Evolutionary conservation across 352 stramenopile genomes (phyloP).

Genomic region (Pythium chondricola): DNA sequence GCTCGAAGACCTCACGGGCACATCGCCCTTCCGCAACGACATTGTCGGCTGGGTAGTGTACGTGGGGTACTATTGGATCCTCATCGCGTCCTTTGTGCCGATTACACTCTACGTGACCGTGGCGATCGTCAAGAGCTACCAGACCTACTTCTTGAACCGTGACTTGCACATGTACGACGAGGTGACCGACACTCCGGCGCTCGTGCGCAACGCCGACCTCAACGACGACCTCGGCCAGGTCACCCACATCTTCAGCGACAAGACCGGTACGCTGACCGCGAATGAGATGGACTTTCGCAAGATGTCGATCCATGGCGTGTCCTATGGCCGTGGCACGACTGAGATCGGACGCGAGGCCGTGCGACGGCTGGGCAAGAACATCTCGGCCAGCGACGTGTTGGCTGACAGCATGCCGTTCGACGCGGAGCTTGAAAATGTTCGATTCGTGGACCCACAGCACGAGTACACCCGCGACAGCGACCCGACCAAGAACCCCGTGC

Average conservation of each 20-base stretch:
- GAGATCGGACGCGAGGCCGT: slow-evolving; percentile 79
- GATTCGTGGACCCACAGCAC: slow-evolving; percentile 70
- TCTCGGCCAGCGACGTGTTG: slow-evolving; percentile 69
- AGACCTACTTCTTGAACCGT: slow-evolving; percentile 81
- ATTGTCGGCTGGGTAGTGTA: slow-evolving; percentile 68
- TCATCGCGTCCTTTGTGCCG: slow-evolving; percentile 83
- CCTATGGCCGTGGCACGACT: slow-evolving; percentile 75
- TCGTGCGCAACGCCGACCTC: slow-evolving; percentile 78
- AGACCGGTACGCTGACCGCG: slow-evolving; percentile 78
- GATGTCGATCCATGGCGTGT: slow-evolving; percentile 79
- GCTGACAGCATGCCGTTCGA: slow-evolving; percentile 56
- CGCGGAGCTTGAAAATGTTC: slow-evolving; percentile 62
- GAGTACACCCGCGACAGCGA: slow-evolving; percentile 58
- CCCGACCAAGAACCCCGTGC: slow-evolving; percentile 30
- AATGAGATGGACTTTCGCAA: slow-evolving; percentile 89
- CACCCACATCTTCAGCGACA: slow-evolving; percentile 88
- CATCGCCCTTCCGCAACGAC: slow-evolving; percentile 64
- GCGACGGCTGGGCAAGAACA: slow-evolving; percentile 59
- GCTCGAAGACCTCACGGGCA: slow-evolving; percentile 51
- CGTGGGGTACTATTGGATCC: slow-evolving; percentile 85
- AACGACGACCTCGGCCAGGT: slow-evolving; percentile 85
- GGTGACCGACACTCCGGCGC: slow-evolving; percentile 64
- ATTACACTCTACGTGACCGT: slow-evolving; percentile 88
- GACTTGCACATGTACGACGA: slow-evolving; percentile 86
- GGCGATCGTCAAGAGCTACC: slow-evolving; percentile 82